phyloP scores from a whole-genome alignment of 345 rosid genomes.

The Populus simonii region DNA sequence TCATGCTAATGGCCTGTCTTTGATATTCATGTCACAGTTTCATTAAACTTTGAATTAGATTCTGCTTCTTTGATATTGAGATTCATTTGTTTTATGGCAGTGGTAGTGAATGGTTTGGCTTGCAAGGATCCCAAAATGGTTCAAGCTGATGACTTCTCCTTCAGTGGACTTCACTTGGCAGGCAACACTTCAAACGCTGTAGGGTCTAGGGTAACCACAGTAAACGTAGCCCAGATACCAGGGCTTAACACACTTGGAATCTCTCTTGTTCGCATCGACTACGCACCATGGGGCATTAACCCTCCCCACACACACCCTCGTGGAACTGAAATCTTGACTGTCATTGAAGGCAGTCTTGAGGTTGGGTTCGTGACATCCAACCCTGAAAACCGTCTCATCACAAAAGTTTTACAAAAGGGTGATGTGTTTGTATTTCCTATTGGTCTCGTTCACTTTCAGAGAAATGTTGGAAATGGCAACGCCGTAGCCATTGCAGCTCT shows the following conservation, averaged over 20 bases:
- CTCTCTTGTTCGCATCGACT: background rate
- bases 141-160: background rate
- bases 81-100: too few species aligned
- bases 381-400: constrained; percentile 14
- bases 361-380: constrained; percentile 16
- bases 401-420: constrained; percentile 11
- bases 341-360: constrained; percentile 9
- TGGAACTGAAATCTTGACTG: constrained; percentile 14
- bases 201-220: background rate
- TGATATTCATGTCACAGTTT: too few species aligned
- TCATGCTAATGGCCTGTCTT: too few species aligned
- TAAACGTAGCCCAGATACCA: background rate
- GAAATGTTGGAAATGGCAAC: constrained; percentile 3
- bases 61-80: too few species aligned
- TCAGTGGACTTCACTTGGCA: background rate
- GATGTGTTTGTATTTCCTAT: constrained; percentile 12
- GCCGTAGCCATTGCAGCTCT: constrained; percentile 13
- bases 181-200: background rate
- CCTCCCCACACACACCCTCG: constrained; percentile 18
- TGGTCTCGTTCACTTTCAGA: constrained; percentile 15
- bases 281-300: background rate
- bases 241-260: too few species aligned
- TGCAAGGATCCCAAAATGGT: too few species aligned
- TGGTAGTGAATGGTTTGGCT: too few species aligned
- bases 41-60: too few species aligned